A percentile compares a stretch with the other conserved stretches of the same genome.
phyloP scores from a whole-genome alignment of 257 asterid species.

The Cruciata laevipes region DNA sequence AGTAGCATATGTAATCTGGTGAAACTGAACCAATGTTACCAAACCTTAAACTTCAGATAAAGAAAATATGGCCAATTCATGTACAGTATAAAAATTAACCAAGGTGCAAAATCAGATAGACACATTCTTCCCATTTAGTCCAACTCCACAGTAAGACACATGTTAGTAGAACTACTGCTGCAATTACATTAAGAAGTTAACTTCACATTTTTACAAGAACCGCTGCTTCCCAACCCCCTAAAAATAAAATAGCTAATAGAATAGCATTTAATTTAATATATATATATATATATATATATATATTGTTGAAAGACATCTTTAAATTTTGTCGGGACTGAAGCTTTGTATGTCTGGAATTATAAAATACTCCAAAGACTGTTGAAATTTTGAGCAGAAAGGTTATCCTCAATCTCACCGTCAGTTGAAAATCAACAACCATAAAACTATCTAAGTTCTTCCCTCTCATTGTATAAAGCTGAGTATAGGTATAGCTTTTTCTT shows the following conservation, averaged over 20 bases:
- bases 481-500: background rate
- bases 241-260: background rate
- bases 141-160: background rate
- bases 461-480: background rate
- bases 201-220: background rate
- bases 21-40: background rate
- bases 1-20: background rate
- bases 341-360: background rate
- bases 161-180: background rate
- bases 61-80: background rate
- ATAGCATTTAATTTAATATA: too few relatives aligned
- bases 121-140: background rate
- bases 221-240: background rate
- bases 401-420: background rate
- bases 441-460: background rate
- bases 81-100: background rate
- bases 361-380: background rate
- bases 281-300: too few relatives aligned
- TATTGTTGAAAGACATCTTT: background rate
- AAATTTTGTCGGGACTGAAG: background rate
- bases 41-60: background rate
- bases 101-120: background rate
- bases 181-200: too few relatives aligned
- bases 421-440: background rate
- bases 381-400: background rate